These are phyloP conservation scores for Kitagawia praeruptora DNA, from an alignment of 129 eudicot species.

Conservation along the genomic window DNA sequence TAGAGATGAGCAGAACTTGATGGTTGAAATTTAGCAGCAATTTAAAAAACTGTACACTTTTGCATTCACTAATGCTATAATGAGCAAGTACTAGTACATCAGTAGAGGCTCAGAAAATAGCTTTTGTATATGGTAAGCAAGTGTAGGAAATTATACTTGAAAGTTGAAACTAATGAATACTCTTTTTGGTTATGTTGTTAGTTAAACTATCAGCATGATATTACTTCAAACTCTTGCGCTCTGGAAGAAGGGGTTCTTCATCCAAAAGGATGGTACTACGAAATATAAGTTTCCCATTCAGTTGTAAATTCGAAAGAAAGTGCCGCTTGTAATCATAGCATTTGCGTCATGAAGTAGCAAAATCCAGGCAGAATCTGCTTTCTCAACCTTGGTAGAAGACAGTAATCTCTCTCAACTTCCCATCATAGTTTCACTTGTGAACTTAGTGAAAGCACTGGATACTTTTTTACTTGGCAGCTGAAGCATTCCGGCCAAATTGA, in stretches of 20 bases:
- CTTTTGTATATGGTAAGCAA: neutral
- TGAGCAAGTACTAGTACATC: neutral
- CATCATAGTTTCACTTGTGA: neutral
- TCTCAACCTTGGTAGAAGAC: neutral
- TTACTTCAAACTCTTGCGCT: neutral
- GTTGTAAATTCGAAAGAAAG: too few relatives aligned
- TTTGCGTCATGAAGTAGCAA: neutral
- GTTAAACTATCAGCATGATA: neutral
- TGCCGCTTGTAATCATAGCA: neutral
- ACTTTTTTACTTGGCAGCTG: constrained; percentile 32
- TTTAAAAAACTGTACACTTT: neutral
- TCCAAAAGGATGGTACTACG: neutral
- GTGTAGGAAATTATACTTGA: neutral
- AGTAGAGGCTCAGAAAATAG: neutral
- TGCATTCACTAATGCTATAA: neutral
- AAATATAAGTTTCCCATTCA: neutral
- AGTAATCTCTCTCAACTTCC: too few relatives aligned
- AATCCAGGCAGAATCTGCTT: neutral
- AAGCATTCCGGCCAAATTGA: constrained; percentile 73
- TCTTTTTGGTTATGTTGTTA: neutral
- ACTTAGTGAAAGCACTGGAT: neutral
- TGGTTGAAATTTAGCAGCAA: neutral
- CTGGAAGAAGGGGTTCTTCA: neutral
- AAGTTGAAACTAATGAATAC: neutral
- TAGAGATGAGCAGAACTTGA: neutral